Conservation (phyloP, 148 eudicot genomes). For the Diospyros lotus region DNA sequence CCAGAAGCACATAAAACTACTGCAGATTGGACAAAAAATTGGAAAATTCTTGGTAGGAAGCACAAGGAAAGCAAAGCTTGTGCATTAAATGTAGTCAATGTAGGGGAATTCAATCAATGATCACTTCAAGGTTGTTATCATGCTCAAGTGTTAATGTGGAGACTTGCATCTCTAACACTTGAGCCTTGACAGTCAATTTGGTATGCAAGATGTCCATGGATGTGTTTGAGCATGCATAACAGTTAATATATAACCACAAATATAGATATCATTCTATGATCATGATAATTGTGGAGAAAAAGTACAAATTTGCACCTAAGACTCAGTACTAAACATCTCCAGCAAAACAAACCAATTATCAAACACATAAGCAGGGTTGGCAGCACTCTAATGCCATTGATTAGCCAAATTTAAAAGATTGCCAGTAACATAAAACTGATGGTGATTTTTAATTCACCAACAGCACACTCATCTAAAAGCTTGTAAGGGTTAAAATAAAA, state of each 20-base stretch:
- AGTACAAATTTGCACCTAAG: not conserved
- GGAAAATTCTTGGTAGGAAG: not conserved
- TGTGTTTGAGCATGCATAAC: too few relatives aligned
- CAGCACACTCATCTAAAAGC: too few relatives aligned
- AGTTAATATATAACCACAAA: not conserved
- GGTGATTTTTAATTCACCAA: too few relatives aligned
- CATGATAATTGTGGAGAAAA: not conserved
- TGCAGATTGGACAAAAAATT: conserved; percentile 1
- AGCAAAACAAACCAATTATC: not conserved
- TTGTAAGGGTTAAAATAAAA: too few relatives aligned
- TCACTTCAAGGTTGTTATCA: too few relatives aligned
- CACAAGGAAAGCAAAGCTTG: not conserved
- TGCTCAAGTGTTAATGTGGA: too few relatives aligned
- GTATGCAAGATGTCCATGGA: not conserved
- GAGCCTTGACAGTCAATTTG: not conserved
- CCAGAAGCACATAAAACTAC: not conserved
- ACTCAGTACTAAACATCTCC: not conserved
- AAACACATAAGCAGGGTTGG: too few relatives aligned
- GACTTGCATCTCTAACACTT: not conserved
- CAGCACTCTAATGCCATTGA: too few relatives aligned
- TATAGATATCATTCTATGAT: not conserved
- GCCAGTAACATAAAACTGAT: too few relatives aligned
- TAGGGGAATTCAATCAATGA: too few relatives aligned
- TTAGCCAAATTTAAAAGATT: too few relatives aligned
- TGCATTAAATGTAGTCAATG: too few relatives aligned